Evolutionary conservation across 345 rosid genomes (phyloP).

Genomic region (Dimocarpus longan): DNA sequence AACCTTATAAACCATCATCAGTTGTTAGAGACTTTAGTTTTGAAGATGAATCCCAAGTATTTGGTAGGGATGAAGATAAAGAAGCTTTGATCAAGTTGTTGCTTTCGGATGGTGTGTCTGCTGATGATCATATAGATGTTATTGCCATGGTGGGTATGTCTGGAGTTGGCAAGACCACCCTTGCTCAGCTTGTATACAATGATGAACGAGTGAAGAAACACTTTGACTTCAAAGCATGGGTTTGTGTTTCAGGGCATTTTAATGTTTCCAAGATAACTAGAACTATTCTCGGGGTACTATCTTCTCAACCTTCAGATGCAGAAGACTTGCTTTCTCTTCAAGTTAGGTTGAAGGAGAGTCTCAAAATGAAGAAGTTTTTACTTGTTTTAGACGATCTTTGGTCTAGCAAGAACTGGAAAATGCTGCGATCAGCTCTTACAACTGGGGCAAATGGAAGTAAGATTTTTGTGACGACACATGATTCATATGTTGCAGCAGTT

Average conservation of each 20-base stretch:
- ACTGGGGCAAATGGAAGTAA: conserved; percentile 27
- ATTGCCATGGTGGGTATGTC: conserved; percentile 33
- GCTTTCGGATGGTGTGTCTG: background rate
- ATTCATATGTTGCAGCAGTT: background rate
- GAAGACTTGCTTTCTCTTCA: conserved; percentile 15
- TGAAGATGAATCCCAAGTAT: conserved; percentile 14
- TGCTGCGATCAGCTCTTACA: background rate
- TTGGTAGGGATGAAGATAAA: conserved; percentile 35
- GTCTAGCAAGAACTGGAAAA: conserved; percentile 24
- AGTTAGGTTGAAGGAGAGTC: background rate
- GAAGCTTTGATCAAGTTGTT: conserved; percentile 10
- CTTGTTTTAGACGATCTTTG: conserved; percentile 11
- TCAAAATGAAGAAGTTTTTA: conserved; percentile 2
- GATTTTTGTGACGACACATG: conserved; percentile 29
- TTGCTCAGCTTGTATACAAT: conserved; percentile 31
- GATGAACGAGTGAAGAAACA: conserved; percentile 14
- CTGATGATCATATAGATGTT: conserved; percentile 13
- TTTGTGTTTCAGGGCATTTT: conserved; percentile 33
- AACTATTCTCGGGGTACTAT: background rate
- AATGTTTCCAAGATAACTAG: conserved; percentile 3
- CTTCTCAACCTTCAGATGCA: background rate
- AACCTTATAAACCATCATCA: background rate
- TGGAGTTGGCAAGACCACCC: conserved; percentile 44
- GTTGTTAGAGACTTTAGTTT: conserved; percentile 6
- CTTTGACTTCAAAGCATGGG: conserved; percentile 34